Evolutionary conservation across 345 rosid species (phyloP).

Genomic region (Sapria himalayana): DNA sequence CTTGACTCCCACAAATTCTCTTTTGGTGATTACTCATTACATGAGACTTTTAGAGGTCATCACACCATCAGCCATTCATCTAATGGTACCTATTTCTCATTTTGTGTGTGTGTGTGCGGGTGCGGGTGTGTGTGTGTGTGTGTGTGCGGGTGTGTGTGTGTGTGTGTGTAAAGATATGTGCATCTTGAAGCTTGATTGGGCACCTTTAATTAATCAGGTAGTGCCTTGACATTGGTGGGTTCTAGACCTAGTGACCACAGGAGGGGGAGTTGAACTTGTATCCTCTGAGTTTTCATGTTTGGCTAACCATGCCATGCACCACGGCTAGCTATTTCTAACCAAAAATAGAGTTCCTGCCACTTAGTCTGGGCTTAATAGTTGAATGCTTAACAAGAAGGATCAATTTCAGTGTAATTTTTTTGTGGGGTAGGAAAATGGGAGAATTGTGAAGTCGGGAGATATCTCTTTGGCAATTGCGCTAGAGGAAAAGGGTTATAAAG

Average conservation of each 20-base stretch:
- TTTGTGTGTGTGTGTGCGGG: not conserved
- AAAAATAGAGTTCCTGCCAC: not conserved
- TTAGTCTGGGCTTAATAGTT: not conserved
- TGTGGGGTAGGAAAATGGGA: conserved; percentile 53
- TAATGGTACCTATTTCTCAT: conserved; percentile 40
- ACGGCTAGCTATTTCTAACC: too few species aligned
- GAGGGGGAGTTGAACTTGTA: too few species aligned
- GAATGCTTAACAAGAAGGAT: not conserved
- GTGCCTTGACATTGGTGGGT: not conserved
- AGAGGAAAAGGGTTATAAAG: conserved; percentile 75
- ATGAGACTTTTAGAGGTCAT: conserved; percentile 59
- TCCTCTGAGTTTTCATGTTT: too few species aligned
- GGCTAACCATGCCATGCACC: too few species aligned
- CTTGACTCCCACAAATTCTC: conserved; percentile 63
- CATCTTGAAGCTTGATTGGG: not conserved
- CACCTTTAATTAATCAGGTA: not conserved
- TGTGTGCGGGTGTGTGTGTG: not conserved
- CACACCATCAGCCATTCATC: conserved; percentile 55
- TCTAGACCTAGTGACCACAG: not conserved
- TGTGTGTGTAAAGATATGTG: not conserved
- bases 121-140: not conserved
- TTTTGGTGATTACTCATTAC: conserved; percentile 89
- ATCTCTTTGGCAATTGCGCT: conserved; percentile 42
- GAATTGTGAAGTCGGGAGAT: conserved; percentile 75
- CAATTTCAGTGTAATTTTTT: not conserved